Percentiles rank a stretch among this genome's conserved stretches.
phyloP scores from a whole-genome alignment of 805 yeast species.

The Lipomyces spencermartinsiae region DNA sequence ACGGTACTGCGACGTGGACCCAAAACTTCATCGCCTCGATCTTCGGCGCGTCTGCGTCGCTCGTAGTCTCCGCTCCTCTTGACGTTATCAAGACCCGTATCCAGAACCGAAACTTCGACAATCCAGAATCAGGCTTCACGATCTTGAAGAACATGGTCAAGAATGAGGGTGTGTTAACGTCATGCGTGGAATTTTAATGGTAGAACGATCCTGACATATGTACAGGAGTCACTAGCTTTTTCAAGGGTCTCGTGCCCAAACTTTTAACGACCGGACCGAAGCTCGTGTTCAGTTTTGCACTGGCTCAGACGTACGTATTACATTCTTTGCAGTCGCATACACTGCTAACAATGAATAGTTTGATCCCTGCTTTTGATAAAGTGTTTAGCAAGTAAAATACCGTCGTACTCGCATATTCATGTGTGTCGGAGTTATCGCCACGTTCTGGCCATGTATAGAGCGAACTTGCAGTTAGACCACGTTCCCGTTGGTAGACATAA shows the following conservation, averaged over 20 bases:
- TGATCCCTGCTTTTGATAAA: constrained; percentile 94
- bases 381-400: constrained; percentile 40
- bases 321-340: neutral
- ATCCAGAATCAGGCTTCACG: constrained; percentile 91
- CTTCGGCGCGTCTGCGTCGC: constrained; percentile 94
- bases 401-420: neutral
- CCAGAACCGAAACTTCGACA: constrained; percentile 94
- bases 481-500: neutral
- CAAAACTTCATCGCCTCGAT: constrained; percentile 95
- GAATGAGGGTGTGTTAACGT: constrained; percentile 59
- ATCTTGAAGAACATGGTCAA: constrained; percentile 91
- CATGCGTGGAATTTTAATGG: neutral
- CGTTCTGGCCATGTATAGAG: too few species aligned
- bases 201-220: neutral
- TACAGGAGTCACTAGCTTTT: constrained; percentile 78
- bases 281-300: constrained; percentile 95
- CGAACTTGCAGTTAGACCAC: neutral
- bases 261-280: constrained; percentile 97
- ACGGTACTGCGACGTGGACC: constrained; percentile 89
- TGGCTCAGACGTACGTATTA: constrained; percentile 75
- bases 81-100: constrained; percentile 98
- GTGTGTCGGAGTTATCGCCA: too few species aligned
- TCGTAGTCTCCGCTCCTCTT: constrained; percentile 95
- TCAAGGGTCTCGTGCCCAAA: constrained; percentile 96
- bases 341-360: constrained; percentile 38